Evolutionary conservation across 352 stramenopile genomes (phyloP).

Genomic region (Proteromonas lacertae): DNA sequence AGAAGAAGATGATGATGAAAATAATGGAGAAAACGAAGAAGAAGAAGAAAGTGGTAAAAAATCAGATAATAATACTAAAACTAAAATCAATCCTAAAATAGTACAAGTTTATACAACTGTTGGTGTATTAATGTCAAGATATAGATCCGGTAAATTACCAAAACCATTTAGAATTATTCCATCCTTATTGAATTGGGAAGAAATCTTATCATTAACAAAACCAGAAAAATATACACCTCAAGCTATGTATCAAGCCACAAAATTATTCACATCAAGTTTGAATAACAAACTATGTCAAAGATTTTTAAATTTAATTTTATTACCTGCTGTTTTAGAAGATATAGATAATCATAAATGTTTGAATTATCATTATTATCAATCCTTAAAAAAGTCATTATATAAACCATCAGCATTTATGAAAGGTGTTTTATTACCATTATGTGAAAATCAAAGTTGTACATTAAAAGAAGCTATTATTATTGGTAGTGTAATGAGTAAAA

Average conservation of each 20-base stretch:
- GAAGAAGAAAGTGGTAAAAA: no score
- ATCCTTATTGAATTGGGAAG: constrained; percentile 86
- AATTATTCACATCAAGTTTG: constrained; percentile 93
- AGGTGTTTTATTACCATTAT: constrained; percentile 86
- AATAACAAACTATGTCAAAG: constrained; percentile 94
- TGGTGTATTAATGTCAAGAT: constrained; percentile 73
- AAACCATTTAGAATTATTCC: constrained; percentile 99
- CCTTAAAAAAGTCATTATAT: constrained; percentile 90
- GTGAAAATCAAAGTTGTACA: constrained; percentile 63
- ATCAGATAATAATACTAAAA: neutral
- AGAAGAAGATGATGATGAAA: no score
- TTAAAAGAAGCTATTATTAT: constrained; percentile 87
- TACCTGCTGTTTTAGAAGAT: constrained; percentile 77
- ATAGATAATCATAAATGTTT: constrained; percentile 85
- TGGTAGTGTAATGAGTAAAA: constrained; percentile 65
- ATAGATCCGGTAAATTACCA: constrained; percentile 86
- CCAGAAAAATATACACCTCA: constrained; percentile 92
- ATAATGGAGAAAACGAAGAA: no score
- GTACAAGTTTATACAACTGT: constrained; percentile 93
- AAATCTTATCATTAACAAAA: constrained; percentile 70
- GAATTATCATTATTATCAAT: constrained; percentile 98
- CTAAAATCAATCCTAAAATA: constrained; percentile 29
- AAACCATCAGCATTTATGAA: constrained; percentile 99
- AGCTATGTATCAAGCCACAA: constrained; percentile 70
- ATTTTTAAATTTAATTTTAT: constrained; percentile 90